Base-by-base conservation (phyloP, 108 stramenopile species). In the Cyclostephanos tholiformis region DNA sequence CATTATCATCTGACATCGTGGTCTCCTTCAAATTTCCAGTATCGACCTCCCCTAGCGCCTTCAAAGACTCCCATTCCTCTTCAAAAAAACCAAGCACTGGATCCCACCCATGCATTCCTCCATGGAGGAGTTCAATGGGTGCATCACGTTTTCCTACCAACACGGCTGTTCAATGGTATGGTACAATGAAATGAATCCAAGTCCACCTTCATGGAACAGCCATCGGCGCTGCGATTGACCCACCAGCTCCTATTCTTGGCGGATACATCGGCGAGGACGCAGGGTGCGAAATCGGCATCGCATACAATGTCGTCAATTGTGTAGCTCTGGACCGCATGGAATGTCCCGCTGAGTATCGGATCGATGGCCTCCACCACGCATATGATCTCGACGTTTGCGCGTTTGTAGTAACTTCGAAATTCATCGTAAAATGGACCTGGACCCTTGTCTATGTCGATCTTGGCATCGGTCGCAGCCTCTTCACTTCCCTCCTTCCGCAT, bases 281-380 rank as follows among this genome's bases (percentile, higher is more conserved):
- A 86, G 2, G 77, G 83, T 30, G 79, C 82, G 67, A 93, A 93
- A 19, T 77, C 65, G 14, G 72, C 84, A 29, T 83, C 87, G 74
- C 86, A 96, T 38, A 77, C 86, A 67, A 96, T 89, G 67, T 96
- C 91, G 23, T 90, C 89, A 23, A 75, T 61, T 46, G 82, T 88
- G 77, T 96, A 93, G 3, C 82, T 83, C 62, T 96, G 92, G 29
- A 91, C 44, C 16, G 92, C 89, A 67, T 91, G 63, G 57, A 86
- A 71, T 16, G 91, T 64, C 25, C 68, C 67, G 27, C 67, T 65
- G 12, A 43, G 60, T 29, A 88, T 69, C 85, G 82, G 69, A 46
- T 75, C 84, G 68, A 92, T 89, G 12, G 84, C 91, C 65, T 92
- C 91, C 17, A 92, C 79, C 13, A 89, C 89, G 30, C 77, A 75